A percentile compares a stretch with the other conserved stretches of the same genome.
phyloP scores from a whole-genome alignment of 2,329 filamentous ascomycete genomes.

The Rutstroemia sp. region DNA sequence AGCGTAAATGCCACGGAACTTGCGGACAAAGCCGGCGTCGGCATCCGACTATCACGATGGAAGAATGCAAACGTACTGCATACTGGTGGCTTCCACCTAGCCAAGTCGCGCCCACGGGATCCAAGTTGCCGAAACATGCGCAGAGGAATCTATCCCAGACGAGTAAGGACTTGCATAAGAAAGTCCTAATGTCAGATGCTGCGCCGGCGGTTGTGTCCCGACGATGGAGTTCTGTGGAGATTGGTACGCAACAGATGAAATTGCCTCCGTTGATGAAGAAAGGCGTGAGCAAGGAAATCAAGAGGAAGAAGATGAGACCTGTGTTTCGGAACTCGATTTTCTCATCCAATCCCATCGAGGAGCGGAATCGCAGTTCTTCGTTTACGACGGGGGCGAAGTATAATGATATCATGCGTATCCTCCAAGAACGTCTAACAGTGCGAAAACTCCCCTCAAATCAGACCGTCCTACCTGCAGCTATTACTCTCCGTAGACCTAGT shows the following conservation, averaged over 20 bases:
- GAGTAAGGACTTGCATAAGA: neutral
- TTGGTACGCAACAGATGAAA: slow-evolving; percentile 12
- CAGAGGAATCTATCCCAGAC: neutral
- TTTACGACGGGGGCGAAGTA: slow-evolving; percentile 13
- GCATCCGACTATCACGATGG: neutral
- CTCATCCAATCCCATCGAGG: neutral
- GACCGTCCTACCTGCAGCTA: slow-evolving; percentile 15
- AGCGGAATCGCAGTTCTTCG: slow-evolving; percentile 11
- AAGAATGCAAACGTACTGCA: slow-evolving; percentile 1
- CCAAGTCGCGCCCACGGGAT: slow-evolving; percentile 16
- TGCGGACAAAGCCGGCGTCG: neutral
- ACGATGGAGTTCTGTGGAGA: slow-evolving; percentile 24
- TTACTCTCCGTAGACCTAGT: slow-evolving; percentile 22
- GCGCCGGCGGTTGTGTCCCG: slow-evolving; percentile 10
- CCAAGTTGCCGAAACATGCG: neutral
- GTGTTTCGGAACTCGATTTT: neutral
- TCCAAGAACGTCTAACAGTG: slow-evolving; percentile 18
- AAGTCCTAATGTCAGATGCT: slow-evolving; percentile 1
- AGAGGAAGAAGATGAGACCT: neutral
- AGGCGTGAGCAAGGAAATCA: no score
- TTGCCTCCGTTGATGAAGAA: neutral
- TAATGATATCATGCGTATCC: slow-evolving; percentile 17
- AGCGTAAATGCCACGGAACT: slow-evolving; percentile 1
- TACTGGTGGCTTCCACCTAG: slow-evolving; percentile 7
- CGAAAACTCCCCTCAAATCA: slow-evolving; percentile 10